A percentile compares a stretch with the other conserved stretches of the same genome.
Evolutionary conservation across 1,139 yeast species (phyloP).

Genomic region (Taphrina pruni): DNA sequence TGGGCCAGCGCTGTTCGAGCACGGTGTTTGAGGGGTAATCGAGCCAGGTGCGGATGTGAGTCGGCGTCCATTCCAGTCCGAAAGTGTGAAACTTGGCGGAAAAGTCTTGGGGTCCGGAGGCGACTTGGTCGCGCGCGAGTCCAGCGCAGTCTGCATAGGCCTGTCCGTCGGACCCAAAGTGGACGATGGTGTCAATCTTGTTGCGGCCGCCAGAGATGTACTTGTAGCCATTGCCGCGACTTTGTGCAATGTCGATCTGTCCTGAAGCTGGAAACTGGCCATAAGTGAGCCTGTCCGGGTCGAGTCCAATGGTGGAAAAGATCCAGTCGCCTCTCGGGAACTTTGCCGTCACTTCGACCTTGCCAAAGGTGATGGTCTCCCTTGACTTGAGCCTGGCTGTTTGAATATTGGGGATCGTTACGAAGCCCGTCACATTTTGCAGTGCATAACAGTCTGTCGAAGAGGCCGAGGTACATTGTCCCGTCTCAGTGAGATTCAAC

Average conservation of each 20-base stretch:
- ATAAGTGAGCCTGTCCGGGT: conserved; percentile 43
- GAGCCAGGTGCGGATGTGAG: conserved; percentile 43
- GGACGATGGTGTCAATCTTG: conserved; percentile 43
- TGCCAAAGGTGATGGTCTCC: conserved; percentile 42
- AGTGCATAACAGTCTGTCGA: conserved; percentile 39
- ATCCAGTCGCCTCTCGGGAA: conserved; percentile 46
- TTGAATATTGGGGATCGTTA: conserved; percentile 44
- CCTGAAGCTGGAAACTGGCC: conserved; percentile 46
- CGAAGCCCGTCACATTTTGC: conserved; percentile 38
- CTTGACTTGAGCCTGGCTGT: conserved; percentile 44
- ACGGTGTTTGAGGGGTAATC: conserved; percentile 45
- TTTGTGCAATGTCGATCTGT: conserved; percentile 45
- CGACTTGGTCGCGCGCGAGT: background rate
- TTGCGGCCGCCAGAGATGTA: conserved; percentile 42
- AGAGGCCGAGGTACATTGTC: conserved; percentile 40
- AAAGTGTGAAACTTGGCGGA: conserved; percentile 43
- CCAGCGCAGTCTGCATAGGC: conserved; percentile 20
- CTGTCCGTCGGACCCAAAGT: conserved; percentile 43
- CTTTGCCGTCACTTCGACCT: conserved; percentile 45
- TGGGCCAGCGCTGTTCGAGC: conserved; percentile 39
- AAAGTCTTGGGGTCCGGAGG: conserved; percentile 22
- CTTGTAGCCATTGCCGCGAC: conserved; percentile 44
- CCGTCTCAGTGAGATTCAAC: conserved; percentile 38
- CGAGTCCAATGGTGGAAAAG: conserved; percentile 46
- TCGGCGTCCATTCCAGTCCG: conserved; percentile 45